Evolutionary conservation across 176 grass and related monocot species (phyloP), one percentile per base, ranked within the genome.

Genomic region (Urochloa ruziziensis): DNA sequence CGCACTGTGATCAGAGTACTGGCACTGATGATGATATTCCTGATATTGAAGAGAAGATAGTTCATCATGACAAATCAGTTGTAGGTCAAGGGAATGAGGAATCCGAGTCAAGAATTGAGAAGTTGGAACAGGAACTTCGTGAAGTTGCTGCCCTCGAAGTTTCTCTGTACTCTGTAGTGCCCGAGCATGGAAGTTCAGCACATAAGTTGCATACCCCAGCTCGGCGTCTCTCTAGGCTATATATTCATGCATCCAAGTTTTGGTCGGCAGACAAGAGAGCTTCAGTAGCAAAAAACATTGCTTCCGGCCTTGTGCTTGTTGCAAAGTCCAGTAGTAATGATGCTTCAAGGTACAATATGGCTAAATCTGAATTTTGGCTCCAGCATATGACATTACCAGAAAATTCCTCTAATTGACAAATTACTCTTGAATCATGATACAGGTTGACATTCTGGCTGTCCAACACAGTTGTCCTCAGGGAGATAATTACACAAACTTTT

Each of bases 371-470:
- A 44, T 66, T 80, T 89, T 54, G 7, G 34, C 51, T 69, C 63
- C 66, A 72, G 30, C 36, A 67, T 68, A 74, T 40, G 19, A 15
- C 73, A 71, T 86, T 36, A 74, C 2, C 17, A 62, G 40, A 43
- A 67, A 74, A 27, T 64, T 75, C 62, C 6, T 80, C 23, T 6
- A 39, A 70, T 67, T 91, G 76, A 89, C 44, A 78, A 72, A 63
- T 32, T 65, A 77, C 35, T 76, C 11, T 80, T 75, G n/a, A n/a
- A n/a, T n/a, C n/a, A n/a, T n/a, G 11, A 28, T 87, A 62, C 83
- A 99, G 97, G 88, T 92, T 99, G 78, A 88, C 97, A 72, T 99
- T 96, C 78, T 99, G 97, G 97, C 73, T 99, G 48, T 99, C 97
- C 69, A 99, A 99, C 80, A 92, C 80, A 78, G 82, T 99, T 86